Evolutionary conservation across 2,329 filamentous ascomycete genomes (phyloP).

Genomic region (Catunica adiposa): DNA sequence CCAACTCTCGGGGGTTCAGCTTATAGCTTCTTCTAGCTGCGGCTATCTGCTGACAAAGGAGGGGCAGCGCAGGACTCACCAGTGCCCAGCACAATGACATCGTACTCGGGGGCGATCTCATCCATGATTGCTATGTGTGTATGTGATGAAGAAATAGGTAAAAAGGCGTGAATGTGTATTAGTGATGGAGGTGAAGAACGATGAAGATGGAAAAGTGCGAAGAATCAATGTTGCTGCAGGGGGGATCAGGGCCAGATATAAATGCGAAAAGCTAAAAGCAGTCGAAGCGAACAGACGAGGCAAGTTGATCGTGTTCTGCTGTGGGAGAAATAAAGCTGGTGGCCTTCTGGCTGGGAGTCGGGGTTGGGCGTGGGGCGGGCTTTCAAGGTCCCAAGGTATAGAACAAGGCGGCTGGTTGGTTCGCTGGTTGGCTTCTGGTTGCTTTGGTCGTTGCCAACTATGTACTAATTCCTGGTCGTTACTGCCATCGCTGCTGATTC

Average conservation of each 20-base stretch:
- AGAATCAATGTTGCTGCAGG: slow-evolving; percentile 9
- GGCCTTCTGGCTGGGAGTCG: not conserved
- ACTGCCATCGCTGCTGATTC: too few relatives aligned
- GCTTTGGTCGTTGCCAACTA: too few relatives aligned
- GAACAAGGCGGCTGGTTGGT: too few relatives aligned
- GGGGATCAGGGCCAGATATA: slow-evolving; percentile 12
- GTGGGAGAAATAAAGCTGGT: not conserved
- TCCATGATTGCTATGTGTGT: slow-evolving; percentile 49
- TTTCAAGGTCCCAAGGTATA: too few relatives aligned
- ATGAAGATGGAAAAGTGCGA: slow-evolving; percentile 12
- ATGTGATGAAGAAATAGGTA: slow-evolving; percentile 17
- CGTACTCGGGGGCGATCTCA: slow-evolving; percentile 95
- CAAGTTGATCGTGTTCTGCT: not conserved
- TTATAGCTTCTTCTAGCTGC: not conserved
- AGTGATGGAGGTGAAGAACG: slow-evolving; percentile 4
- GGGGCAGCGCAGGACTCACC: slow-evolving; percentile 39
- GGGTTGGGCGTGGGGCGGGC: not conserved
- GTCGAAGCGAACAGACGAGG: slow-evolving; percentile 4
- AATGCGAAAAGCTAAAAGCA: slow-evolving; percentile 3
- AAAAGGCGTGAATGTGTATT: slow-evolving; percentile 20
- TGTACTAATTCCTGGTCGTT: too few relatives aligned
- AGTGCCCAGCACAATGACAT: slow-evolving; percentile 96
- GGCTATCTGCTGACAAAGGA: not conserved
- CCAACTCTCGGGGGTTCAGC: not conserved
- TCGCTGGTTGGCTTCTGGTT: too few relatives aligned